A percentile compares a stretch with the other conserved stretches of the same genome.
Evolutionary conservation across 495 filamentous ascomycete species (phyloP).

Genomic region (Penicillium tannophilum): DNA sequence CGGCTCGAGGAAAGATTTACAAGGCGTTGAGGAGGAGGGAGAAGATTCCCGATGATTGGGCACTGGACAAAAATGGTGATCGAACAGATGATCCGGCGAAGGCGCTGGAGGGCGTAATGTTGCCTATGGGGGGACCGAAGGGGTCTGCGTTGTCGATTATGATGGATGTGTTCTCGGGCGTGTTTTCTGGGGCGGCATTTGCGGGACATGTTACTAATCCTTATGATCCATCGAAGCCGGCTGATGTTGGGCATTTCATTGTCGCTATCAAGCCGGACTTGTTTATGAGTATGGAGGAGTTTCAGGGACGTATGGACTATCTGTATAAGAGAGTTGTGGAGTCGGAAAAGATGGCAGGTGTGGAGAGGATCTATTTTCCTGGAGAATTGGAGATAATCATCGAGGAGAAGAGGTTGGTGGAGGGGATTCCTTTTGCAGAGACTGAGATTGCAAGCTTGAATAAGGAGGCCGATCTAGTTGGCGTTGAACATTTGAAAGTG

Average conservation of each 20-base stretch:
- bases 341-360: conserved; percentile 65
- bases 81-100: conserved; percentile 65
- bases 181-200: conserved; percentile 69
- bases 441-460: conserved; percentile 69
- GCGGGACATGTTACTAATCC: conserved; percentile 71
- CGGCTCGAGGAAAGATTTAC: conserved; percentile 75
- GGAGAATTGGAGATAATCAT: conserved; percentile 73
- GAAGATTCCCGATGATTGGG: conserved; percentile 75
- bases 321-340: conserved; percentile 65
- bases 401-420: conserved; percentile 53
- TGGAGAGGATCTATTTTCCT: conserved; percentile 78
- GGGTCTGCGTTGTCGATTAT: conserved; percentile 71
- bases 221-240: conserved; percentile 67
- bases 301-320: conserved; percentile 68
- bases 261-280: conserved; percentile 76
- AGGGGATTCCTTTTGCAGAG: conserved; percentile 67
- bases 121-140: conserved; percentile 80
- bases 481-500: conserved; percentile 35
- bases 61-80: conserved; percentile 69
- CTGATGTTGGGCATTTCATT: conserved; percentile 76
- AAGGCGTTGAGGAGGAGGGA: conserved; percentile 71
- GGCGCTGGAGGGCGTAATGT: conserved; percentile 72
- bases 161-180: conserved; percentile 86
- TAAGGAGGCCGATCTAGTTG: conserved; percentile 61
- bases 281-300: conserved; percentile 71